Percentiles rank a stretch among this genome's conserved stretches.
Conservation (phyloP, 371 early-diverging fungal genomes). For the Blyttiomyces sp. region DNA sequence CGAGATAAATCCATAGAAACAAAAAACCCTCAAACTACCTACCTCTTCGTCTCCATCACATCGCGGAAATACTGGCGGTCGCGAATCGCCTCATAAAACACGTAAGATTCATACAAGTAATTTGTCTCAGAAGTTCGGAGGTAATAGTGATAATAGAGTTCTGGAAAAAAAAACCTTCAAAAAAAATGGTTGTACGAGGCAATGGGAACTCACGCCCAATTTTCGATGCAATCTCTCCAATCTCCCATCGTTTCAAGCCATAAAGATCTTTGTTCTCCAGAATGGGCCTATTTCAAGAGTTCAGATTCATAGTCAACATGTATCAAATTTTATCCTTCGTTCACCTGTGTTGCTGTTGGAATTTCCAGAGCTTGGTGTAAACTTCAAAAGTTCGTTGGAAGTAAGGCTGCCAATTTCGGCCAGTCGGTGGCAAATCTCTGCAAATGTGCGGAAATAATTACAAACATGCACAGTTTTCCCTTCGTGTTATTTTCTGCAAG, state of each 20-base stretch:
- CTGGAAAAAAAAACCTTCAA: slow-evolving; percentile 11
- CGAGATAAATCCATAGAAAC: background rate
- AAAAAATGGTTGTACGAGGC: background rate
- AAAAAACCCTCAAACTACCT: background rate
- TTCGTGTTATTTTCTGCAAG: background rate
- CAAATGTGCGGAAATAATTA: background rate
- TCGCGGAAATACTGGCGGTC: slow-evolving; percentile 93
- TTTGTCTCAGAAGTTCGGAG: slow-evolving; percentile 93
- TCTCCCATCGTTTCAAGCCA: slow-evolving; percentile 94
- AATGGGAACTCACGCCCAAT: slow-evolving; percentile 70
- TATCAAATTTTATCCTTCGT: background rate
- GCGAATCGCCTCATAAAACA: slow-evolving; percentile 94
- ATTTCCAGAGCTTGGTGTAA: slow-evolving; percentile 95
- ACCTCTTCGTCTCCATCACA: slow-evolving; percentile 78
- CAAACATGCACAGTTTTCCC: background rate
- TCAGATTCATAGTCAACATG: background rate
- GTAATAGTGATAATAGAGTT: slow-evolving; percentile 60
- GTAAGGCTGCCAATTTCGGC: slow-evolving; percentile 64
- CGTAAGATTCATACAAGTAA: slow-evolving; percentile 87
- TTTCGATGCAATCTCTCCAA: slow-evolving; percentile 97
- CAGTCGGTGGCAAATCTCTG: slow-evolving; percentile 56
- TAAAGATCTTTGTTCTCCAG: slow-evolving; percentile 84
- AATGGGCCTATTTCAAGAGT: slow-evolving; percentile 50
- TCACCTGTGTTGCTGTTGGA: slow-evolving; percentile 86
- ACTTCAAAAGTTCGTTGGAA: slow-evolving; percentile 96